Percentiles rank a stretch among this genome's conserved stretches.
Conservation (phyloP, 257 asterid genomes). For the Echium plantagineum region DNA sequence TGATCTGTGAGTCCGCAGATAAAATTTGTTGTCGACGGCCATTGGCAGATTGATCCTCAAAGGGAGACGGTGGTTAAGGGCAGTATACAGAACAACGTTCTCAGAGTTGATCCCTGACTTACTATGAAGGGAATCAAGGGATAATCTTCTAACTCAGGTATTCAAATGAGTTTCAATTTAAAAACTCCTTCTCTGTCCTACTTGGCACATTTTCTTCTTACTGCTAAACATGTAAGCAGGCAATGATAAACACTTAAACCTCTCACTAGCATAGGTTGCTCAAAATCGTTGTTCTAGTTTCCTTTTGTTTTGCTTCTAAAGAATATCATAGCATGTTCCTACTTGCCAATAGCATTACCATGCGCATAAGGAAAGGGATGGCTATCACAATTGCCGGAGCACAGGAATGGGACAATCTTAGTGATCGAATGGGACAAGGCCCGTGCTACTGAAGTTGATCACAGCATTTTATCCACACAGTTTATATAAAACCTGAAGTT, state of each 20-base stretch:
- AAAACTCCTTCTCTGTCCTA: background rate
- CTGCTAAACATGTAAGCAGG: background rate
- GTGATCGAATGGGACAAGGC: background rate
- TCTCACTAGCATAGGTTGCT: background rate
- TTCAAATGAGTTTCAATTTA: background rate
- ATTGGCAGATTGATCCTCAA: slow-evolving; percentile 63
- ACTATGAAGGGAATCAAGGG: background rate
- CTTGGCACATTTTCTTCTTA: background rate
- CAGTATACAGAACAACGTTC: slow-evolving; percentile 62
- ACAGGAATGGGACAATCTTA: background rate
- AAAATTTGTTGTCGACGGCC: slow-evolving; percentile 69
- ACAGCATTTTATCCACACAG: background rate
- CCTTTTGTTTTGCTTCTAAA: background rate
- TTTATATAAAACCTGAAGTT: background rate
- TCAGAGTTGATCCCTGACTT: slow-evolving; percentile 56
- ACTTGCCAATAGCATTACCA: background rate
- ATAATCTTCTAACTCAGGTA: background rate
- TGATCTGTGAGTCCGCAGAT: slow-evolving; percentile 32
- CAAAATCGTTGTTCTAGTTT: background rate
- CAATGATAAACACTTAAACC: no score
- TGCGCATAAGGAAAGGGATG: background rate
- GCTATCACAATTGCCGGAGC: background rate
- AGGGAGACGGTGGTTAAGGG: slow-evolving; percentile 43
- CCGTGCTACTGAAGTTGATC: background rate
- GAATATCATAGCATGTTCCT: background rate